Evolutionary conservation across 148 eudicot genomes (phyloP).

Genomic region (Agrostemma githago): DNA sequence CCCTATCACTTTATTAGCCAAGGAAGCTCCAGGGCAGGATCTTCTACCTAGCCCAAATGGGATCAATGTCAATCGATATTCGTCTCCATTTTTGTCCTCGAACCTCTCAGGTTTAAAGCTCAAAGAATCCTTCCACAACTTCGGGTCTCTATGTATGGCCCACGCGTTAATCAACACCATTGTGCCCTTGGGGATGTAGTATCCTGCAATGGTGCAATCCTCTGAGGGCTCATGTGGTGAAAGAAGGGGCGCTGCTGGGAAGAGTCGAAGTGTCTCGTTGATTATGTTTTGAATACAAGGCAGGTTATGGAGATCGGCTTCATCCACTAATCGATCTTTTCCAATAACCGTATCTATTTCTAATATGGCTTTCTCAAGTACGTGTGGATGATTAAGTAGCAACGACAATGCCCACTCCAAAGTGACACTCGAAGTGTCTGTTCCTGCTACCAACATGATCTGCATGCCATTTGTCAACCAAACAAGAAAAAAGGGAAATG

Average conservation of each 20-base stretch:
- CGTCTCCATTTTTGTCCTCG: slow-evolving; percentile 9
- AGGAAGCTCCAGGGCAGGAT: slow-evolving; percentile 20
- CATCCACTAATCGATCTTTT: slow-evolving; percentile 11
- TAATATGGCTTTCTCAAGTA: slow-evolving; percentile 15
- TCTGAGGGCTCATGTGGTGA: slow-evolving; percentile 18
- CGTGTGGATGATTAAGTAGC: slow-evolving; percentile 20
- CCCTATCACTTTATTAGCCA: slow-evolving; percentile 17
- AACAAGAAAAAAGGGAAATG: too few relatives aligned
- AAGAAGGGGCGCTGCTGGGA: slow-evolving; percentile 24
- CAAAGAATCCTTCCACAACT: slow-evolving; percentile 16
- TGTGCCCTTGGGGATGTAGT: slow-evolving; percentile 13
- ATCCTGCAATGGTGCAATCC: slow-evolving; percentile 15
- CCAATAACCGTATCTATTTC: slow-evolving; percentile 16
- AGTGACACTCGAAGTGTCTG: slow-evolving; percentile 19
- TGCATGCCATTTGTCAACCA: too few relatives aligned
- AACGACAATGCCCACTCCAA: slow-evolving; percentile 22
- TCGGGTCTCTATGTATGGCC: slow-evolving; percentile 25
- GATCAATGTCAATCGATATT: slow-evolving; percentile 7
- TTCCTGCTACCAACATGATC: background rate
- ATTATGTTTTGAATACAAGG: slow-evolving; percentile 16
- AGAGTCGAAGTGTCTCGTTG: slow-evolving; percentile 23
- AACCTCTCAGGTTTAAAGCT: slow-evolving; percentile 23
- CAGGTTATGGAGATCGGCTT: slow-evolving; percentile 14
- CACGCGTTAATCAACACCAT: slow-evolving; percentile 16
- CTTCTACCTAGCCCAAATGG: slow-evolving; percentile 28